phyloP scores from a whole-genome alignment of 106 monocot genomes.

The Narthecium ossifragum region DNA sequence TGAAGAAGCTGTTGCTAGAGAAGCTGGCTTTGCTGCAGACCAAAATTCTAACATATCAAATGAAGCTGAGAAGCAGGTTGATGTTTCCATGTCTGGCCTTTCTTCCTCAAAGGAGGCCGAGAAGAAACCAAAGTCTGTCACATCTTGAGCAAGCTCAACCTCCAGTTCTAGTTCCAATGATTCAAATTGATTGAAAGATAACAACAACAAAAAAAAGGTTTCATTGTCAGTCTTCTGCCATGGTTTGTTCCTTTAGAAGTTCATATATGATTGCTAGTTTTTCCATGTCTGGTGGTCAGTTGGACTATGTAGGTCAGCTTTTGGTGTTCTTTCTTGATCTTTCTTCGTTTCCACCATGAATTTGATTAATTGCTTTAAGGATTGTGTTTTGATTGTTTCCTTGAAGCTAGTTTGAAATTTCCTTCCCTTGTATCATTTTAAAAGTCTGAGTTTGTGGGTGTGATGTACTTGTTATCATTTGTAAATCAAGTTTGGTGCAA shows the following conservation, averaged over 20 bases:
- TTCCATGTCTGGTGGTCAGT: too few relatives aligned
- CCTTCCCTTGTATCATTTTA: too few relatives aligned
- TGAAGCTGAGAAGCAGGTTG: background rate
- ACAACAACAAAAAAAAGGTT: background rate
- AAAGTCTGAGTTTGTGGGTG: too few relatives aligned
- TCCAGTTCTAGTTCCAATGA: constrained; percentile 32
- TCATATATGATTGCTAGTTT: background rate
- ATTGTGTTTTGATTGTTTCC: too few relatives aligned
- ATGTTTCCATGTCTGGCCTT: background rate
- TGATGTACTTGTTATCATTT: too few relatives aligned
- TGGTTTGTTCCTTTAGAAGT: background rate
- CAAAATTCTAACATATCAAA: background rate
- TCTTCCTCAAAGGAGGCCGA: background rate
- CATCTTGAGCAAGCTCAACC: constrained; percentile 9
- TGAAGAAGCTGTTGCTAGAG: background rate
- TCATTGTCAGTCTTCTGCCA: background rate
- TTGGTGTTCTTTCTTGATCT: too few relatives aligned
- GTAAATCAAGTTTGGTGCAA: too few relatives aligned
- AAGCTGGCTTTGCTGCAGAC: background rate
- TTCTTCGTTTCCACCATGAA: too few relatives aligned
- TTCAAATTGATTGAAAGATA: constrained; percentile 13
- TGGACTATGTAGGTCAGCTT: too few relatives aligned
- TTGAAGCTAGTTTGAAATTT: too few relatives aligned
- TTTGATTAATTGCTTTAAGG: too few relatives aligned
- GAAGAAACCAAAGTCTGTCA: constrained; percentile 9